phyloP scores from a whole-genome alignment of 352 stramenopile species.

The Phytophthora ramorum region DNA sequence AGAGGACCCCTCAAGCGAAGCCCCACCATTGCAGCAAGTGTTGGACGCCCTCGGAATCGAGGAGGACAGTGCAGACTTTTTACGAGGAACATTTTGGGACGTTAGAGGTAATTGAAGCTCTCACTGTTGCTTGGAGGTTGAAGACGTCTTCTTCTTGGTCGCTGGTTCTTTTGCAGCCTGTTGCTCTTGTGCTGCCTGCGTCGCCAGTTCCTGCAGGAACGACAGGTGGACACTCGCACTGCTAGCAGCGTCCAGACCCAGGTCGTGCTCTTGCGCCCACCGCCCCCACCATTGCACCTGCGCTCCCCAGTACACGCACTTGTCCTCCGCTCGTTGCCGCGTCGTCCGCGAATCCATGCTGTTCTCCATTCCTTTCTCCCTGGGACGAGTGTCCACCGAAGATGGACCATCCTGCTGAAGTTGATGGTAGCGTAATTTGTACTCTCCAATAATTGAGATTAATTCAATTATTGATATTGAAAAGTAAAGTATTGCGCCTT shows the following conservation, averaged over 20 bases:
- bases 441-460: neutral
- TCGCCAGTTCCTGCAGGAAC: conserved; percentile 25
- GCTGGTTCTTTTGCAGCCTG: neutral
- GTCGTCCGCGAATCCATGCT: neutral
- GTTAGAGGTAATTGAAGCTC: neutral
- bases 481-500: too few relatives aligned
- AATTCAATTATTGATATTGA: too few relatives aligned
- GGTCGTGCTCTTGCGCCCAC: conserved; percentile 22
- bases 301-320: conserved; percentile 24
- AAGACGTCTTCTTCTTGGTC: neutral
- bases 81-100: neutral
- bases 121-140: neutral
- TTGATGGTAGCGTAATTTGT: too few relatives aligned
- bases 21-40: conserved; percentile 12
- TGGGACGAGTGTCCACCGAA: neutral
- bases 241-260: conserved; percentile 10
- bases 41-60: conserved; percentile 26
- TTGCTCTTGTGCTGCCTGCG: conserved; percentile 21
- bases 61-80: conserved; percentile 11
- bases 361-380: neutral
- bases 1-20: conserved; percentile 2
- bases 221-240: conserved; percentile 18
- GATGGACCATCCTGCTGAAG: neutral
- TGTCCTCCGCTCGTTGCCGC: conserved; percentile 14
- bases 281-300: conserved; percentile 32